Conservation (phyloP, 805 yeast species). For the Myxozyma lipomycoides region DNA sequence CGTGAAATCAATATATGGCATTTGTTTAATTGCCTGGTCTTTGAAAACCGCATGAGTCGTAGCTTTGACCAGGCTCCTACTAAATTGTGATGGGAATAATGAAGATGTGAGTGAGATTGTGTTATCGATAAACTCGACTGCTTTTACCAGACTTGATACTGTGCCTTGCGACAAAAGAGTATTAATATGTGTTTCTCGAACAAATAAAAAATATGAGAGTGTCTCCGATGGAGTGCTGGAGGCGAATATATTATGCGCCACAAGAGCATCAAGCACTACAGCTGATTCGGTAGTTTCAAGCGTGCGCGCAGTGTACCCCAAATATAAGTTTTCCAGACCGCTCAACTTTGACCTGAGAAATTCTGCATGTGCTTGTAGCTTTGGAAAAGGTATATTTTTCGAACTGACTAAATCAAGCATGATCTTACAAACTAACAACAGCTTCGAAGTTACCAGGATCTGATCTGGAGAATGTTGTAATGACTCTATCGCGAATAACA, state of each 20-base stretch:
- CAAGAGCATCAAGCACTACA: constrained; percentile 15
- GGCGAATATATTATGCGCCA: constrained; percentile 9
- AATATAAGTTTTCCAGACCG: constrained; percentile 1
- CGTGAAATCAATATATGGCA: constrained; percentile 19
- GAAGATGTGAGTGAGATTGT: constrained; percentile 9
- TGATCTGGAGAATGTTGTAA: constrained; percentile 7
- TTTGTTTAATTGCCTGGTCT: constrained; percentile 10
- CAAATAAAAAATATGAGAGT: constrained; percentile 6
- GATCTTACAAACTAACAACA: constrained; percentile 4
- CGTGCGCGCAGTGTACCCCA: background rate
- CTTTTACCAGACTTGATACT: constrained; percentile 4
- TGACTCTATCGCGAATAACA: constrained; percentile 13
- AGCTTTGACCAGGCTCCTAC: constrained; percentile 8
- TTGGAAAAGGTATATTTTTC: background rate
- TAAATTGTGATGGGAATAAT: constrained; percentile 17
- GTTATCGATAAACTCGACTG: constrained; percentile 11
- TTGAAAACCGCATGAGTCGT: constrained; percentile 9
- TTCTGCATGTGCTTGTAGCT: background rate
- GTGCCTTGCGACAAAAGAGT: background rate
- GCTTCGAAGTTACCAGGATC: constrained; percentile 9
- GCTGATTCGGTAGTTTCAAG: constrained; percentile 7
- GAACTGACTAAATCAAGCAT: background rate
- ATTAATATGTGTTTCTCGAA: constrained; percentile 5
- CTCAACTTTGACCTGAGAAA: background rate
- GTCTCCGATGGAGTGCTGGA: constrained; percentile 7